A percentile compares a stretch with the other conserved stretches of the same genome.
Evolutionary conservation across 257 asterid species (phyloP).

Genomic region (Gardenia jasminoides): DNA sequence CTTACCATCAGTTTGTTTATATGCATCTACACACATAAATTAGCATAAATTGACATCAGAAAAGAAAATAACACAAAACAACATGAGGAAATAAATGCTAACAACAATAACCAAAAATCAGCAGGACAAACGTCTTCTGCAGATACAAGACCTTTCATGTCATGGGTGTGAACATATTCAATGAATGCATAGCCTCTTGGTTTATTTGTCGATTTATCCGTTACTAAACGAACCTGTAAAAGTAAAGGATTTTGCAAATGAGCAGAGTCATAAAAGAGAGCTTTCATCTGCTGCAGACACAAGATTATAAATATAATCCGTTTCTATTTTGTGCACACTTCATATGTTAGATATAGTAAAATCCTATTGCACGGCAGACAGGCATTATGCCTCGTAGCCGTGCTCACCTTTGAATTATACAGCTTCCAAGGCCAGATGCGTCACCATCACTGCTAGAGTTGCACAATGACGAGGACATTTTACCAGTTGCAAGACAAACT

Average conservation of each 20-base stretch:
- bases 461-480: constrained; percentile 72
- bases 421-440: constrained; percentile 90
- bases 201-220: constrained; percentile 68
- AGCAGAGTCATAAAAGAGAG: constrained; percentile 21
- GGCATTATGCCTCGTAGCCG: constrained; percentile 99
- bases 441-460: constrained; percentile 93
- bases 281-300: constrained; percentile 8
- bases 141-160: constrained; percentile 78
- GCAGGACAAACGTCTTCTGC: neutral
- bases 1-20: constrained; percentile 98
- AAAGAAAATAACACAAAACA: neutral
- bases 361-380: constrained; percentile 95
- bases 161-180: constrained; percentile 82
- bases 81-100: neutral
- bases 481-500: constrained; percentile 72
- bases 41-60: no score
- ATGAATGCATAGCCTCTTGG: constrained; percentile 98
- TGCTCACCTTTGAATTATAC: constrained; percentile 95
- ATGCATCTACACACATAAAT: constrained; percentile 67
- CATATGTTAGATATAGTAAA: constrained; percentile 30
- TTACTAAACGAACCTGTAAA: constrained; percentile 84
- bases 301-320: constrained; percentile 20
- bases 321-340: constrained; percentile 10
- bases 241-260: constrained; percentile 21
- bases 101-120: neutral